These are phyloP conservation scores for Beta corolliflora DNA, from an alignment of 179 eudicot genomes.

Conservation along the genomic window DNA sequence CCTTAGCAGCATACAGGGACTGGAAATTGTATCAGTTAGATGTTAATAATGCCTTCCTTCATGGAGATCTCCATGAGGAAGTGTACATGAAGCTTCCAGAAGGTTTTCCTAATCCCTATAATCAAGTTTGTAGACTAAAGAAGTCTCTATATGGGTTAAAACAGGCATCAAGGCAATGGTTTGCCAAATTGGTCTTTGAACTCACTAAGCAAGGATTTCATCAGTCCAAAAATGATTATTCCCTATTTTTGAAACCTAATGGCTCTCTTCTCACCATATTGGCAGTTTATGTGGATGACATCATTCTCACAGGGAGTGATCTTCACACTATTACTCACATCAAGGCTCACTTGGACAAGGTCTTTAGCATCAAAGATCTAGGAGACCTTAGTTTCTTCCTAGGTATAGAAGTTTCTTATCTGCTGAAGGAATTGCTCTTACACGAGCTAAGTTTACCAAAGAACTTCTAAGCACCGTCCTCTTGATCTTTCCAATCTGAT, in stretches of 20 bases:
- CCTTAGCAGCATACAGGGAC: background rate
- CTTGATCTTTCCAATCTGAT: background rate
- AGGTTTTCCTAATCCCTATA: background rate
- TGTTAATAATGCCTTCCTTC: background rate
- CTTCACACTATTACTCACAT: background rate
- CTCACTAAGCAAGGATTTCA: background rate
- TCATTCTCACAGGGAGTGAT: background rate
- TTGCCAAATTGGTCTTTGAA: background rate
- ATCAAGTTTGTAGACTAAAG: background rate
- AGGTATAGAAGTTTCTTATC: too few species aligned
- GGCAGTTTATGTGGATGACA: background rate
- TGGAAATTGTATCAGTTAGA: background rate
- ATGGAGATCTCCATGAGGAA: background rate
- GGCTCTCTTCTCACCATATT: background rate
- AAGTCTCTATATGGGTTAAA: background rate
- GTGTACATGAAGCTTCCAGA: background rate
- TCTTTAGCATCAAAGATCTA: background rate
- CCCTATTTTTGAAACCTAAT: background rate
- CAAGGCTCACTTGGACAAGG: background rate
- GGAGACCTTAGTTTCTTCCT: background rate
- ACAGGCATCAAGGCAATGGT: background rate
- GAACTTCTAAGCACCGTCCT: background rate
- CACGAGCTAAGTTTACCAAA: too few species aligned
- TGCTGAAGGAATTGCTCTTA: too few species aligned
- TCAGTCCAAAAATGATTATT: background rate